A percentile compares a stretch with the other conserved stretches of the same genome.
Evolutionary conservation across 1,284 basidiomycete species (phyloP).

Genomic region (Leccinum subfulvum): DNA sequence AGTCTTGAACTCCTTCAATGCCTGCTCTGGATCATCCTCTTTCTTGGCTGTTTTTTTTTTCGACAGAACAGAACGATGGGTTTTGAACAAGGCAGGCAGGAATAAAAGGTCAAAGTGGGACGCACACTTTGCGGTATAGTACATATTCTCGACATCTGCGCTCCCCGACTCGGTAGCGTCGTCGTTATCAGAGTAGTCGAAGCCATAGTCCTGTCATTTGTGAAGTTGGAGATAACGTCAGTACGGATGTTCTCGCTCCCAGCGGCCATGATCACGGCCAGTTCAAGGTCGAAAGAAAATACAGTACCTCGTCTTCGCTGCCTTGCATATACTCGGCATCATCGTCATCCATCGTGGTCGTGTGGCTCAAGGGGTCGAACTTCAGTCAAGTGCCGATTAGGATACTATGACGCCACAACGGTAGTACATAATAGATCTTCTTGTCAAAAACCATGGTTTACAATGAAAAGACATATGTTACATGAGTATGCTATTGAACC

Average conservation of each 20-base stretch:
- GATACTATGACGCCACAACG: slow-evolving; percentile 5
- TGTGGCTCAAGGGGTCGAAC: slow-evolving; percentile 7
- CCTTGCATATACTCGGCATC: slow-evolving; percentile 90
- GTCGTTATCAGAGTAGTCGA: slow-evolving; percentile 93
- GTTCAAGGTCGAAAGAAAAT: slow-evolving; percentile 15
- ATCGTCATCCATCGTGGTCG: slow-evolving; percentile 74
- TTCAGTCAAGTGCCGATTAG: slow-evolving; percentile 2
- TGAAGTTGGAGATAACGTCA: slow-evolving; percentile 5
- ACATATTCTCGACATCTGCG: slow-evolving; percentile 97
- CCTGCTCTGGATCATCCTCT: slow-evolving; percentile 87
- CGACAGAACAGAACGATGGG: neutral
- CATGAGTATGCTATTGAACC: slow-evolving; percentile 19
- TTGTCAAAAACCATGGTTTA: neutral
- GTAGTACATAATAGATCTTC: neutral
- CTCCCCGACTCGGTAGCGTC: slow-evolving; percentile 77
- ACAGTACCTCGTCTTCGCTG: slow-evolving; percentile 71
- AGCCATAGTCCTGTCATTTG: slow-evolving; percentile 81
- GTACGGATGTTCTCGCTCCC: slow-evolving; percentile 2
- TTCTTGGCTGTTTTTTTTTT: slow-evolving; percentile 68
- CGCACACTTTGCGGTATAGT: slow-evolving; percentile 95
- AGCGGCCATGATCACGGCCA: slow-evolving; percentile 6
- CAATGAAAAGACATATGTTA: slow-evolving; percentile 8
- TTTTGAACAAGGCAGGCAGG: neutral
- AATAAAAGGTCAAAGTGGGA: slow-evolving; percentile 5
- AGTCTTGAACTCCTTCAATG: slow-evolving; percentile 80